Conservation (phyloP, 2,329 filamentous ascomycete genomes). For the Catunica adiposa region DNA sequence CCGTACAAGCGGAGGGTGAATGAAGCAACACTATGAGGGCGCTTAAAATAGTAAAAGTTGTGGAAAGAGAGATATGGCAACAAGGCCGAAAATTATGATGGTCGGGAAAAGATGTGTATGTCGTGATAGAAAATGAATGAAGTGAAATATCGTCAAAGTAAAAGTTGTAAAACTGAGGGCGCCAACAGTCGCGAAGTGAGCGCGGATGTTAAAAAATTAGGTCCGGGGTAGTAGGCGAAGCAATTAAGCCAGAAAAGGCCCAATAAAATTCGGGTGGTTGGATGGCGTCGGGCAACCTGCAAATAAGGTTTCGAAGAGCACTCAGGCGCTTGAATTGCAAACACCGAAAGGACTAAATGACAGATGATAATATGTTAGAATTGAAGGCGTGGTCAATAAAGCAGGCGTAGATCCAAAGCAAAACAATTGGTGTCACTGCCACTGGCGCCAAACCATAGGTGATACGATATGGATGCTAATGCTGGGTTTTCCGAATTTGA, state of each 20-base stretch:
- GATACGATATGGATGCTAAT: too few relatives aligned
- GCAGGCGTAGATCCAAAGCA: neutral
- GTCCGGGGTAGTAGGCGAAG: neutral
- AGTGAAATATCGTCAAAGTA: neutral
- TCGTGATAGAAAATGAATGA: slow-evolving; percentile 1
- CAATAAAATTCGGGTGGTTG: slow-evolving; percentile 9
- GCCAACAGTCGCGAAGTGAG: neutral
- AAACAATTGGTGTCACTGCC: neutral
- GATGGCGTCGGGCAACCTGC: neutral
- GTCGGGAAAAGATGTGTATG: slow-evolving; percentile 1
- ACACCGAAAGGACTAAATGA: neutral
- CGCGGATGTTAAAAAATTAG: neutral
- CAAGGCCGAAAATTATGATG: neutral
- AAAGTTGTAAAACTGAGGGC: neutral
- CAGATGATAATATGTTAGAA: neutral
- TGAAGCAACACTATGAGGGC: neutral
- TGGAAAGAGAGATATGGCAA: neutral
- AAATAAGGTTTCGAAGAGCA: slow-evolving; percentile 3
- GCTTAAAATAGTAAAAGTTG: neutral
- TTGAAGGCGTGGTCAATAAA: neutral
- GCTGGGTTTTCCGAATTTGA: neutral
- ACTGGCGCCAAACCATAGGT: neutral
- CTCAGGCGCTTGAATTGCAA: neutral
- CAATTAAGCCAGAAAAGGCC: slow-evolving; percentile 1
- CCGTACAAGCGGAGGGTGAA: neutral